A percentile compares a stretch with the other conserved stretches of the same genome.
These are phyloP conservation scores for Musa balbisiana DNA, from an alignment of 202 grass and related monocot genomes.

Conservation along the genomic window DNA sequence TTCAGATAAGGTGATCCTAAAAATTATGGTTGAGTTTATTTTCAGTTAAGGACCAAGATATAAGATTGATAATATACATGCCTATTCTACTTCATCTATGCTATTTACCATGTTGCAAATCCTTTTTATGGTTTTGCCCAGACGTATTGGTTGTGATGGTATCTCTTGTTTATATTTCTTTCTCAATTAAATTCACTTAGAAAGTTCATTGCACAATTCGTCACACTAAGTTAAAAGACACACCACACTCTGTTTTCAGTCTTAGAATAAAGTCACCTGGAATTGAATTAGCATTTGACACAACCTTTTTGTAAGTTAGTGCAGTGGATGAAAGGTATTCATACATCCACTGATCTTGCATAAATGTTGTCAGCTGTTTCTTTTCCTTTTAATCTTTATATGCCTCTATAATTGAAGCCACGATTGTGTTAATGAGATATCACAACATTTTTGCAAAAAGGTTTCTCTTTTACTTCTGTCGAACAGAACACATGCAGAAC, in stretches of 20 bases:
- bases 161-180: background rate
- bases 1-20: background rate
- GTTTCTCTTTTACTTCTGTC: no score
- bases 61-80: no score
- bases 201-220: background rate
- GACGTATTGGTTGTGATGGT: background rate
- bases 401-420: no score
- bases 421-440: no score
- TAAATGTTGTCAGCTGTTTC: no score
- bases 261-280: background rate
- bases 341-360: no score
- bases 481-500: no score
- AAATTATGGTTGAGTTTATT: background rate
- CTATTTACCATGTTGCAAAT: background rate
- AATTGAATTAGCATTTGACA: background rate
- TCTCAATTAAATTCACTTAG: background rate
- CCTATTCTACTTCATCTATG: no score
- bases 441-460: no score
- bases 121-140: background rate
- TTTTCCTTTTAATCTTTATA: no score
- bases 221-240: background rate
- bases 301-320: background rate
- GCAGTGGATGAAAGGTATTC: no score
- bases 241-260: background rate
- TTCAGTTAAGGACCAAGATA: no score